phyloP scores from a whole-genome alignment of 116 monocot genomes.

The Dioscorea cayenensis region DNA sequence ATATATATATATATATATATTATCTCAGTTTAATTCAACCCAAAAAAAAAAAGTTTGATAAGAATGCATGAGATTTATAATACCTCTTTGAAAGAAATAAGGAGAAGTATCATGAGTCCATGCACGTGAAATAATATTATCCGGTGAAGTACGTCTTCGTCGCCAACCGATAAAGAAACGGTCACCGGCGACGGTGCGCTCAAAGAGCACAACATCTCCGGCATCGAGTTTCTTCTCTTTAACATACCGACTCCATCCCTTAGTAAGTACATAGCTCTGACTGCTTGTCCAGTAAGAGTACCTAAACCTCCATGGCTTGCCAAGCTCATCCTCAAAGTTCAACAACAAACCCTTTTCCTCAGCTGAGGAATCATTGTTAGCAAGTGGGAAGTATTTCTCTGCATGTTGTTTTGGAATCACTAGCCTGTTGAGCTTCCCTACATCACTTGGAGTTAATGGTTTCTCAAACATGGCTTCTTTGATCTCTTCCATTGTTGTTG shows the following conservation, averaged over 20 bases:
- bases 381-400: constrained; percentile 62
- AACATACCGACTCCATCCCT: constrained; percentile 83
- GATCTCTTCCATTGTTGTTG: constrained; percentile 9
- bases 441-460: constrained; percentile 69
- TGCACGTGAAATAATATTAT: no score
- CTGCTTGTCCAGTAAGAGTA: constrained; percentile 94
- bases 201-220: constrained; percentile 61
- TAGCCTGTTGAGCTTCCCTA: constrained; percentile 80
- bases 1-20: no score
- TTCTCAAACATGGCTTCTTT: constrained; percentile 64
- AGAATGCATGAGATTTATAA: no score
- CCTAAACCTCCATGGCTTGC: constrained; percentile 65
- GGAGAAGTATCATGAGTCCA: no score
- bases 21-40: not conserved
- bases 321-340: constrained; percentile 65
- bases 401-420: constrained; percentile 84
- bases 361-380: constrained; percentile 12
- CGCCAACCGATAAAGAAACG: constrained; percentile 46
- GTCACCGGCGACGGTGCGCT: constrained; percentile 16
- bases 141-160: not conserved
- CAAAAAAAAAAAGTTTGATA: no score
- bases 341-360: constrained; percentile 53
- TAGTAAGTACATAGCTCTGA: constrained; percentile 86
- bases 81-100: no score
- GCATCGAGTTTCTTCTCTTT: constrained; percentile 76